These are phyloP conservation scores for Sinapis alba DNA, from an alignment of 441 rosid genomes.

Conservation along the genomic window DNA sequence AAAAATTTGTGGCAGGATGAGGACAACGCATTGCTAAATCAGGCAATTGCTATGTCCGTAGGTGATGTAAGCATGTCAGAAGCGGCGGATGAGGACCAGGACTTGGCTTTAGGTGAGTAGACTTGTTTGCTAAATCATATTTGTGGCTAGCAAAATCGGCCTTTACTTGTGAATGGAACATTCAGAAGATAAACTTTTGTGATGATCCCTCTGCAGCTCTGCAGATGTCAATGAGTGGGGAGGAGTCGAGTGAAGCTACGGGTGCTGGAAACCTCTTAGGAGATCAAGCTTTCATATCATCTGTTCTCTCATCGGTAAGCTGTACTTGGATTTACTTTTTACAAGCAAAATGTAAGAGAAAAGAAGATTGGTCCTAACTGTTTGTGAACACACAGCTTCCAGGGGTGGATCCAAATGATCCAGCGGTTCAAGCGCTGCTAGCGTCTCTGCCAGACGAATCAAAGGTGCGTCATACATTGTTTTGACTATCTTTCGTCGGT, in stretches of 20 bases:
- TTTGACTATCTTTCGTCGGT: background rate
- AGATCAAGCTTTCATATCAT: conserved; percentile 62
- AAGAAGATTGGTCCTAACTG: conserved; percentile 4
- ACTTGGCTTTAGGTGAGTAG: conserved; percentile 42
- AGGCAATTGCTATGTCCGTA: conserved; percentile 54
- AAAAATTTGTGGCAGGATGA: conserved; percentile 45
- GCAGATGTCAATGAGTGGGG: conserved; percentile 59
- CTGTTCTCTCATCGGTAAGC: conserved; percentile 63
- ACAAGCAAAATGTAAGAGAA: conserved; percentile 1
- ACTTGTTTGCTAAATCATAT: background rate
- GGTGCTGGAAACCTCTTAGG: conserved; percentile 45
- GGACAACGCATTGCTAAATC: conserved; percentile 50
- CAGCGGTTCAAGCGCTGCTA: conserved; percentile 53
- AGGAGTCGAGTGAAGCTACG: conserved; percentile 39
- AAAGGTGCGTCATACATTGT: conserved; percentile 42
- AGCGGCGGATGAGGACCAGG: conserved; percentile 53
- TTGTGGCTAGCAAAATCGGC: background rate
- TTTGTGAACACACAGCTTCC: conserved; percentile 51
- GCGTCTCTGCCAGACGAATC: conserved; percentile 56
- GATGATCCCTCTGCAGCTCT: conserved; percentile 39
- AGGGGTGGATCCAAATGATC: conserved; percentile 65
- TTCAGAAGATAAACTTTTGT: background rate
- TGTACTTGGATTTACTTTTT: background rate
- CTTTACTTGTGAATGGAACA: background rate
- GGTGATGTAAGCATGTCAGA: conserved; percentile 58